Percentiles rank a stretch among this genome's conserved stretches.
Conservation (phyloP, 78 protist genomes). For the Acrasis kona region DNA sequence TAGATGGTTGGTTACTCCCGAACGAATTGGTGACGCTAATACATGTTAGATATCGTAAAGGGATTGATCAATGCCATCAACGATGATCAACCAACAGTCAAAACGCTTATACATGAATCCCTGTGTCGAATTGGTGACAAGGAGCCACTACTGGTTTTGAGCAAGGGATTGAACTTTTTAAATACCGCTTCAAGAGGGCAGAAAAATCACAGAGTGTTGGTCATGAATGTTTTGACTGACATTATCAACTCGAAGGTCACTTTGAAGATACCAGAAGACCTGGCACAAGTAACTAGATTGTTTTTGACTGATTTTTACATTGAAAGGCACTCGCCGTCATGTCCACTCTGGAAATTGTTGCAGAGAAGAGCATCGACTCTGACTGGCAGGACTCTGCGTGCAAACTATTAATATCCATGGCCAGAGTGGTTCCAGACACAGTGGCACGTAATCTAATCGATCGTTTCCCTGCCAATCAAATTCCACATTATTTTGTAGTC, state of each 20-base stretch:
- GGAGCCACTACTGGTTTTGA: neutral
- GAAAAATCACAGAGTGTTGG: neutral
- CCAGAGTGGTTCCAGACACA: neutral
- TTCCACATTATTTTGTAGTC: neutral
- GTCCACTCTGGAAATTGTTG: neutral
- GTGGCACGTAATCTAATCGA: neutral
- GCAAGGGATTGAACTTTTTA: neutral
- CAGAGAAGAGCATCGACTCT: neutral
- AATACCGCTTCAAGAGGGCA: neutral
- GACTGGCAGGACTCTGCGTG: neutral
- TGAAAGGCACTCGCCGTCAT: neutral
- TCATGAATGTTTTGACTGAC: neutral
- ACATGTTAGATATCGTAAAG: neutral
- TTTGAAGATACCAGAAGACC: neutral
- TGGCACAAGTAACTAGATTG: no score
- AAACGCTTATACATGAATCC: neutral
- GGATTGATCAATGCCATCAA: neutral
- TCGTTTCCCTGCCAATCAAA: neutral
- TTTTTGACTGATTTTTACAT: no score
- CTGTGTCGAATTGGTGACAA: neutral
- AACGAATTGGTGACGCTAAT: no score
- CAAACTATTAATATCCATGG: neutral
- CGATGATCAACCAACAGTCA: neutral
- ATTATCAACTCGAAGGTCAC: neutral
- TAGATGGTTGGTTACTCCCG: no score